Evolutionary conservation across 495 filamentous ascomycete genomes (phyloP), one percentile per base, ranked within the genome.

Genomic region (Recurvomyces mirabilis): DNA sequence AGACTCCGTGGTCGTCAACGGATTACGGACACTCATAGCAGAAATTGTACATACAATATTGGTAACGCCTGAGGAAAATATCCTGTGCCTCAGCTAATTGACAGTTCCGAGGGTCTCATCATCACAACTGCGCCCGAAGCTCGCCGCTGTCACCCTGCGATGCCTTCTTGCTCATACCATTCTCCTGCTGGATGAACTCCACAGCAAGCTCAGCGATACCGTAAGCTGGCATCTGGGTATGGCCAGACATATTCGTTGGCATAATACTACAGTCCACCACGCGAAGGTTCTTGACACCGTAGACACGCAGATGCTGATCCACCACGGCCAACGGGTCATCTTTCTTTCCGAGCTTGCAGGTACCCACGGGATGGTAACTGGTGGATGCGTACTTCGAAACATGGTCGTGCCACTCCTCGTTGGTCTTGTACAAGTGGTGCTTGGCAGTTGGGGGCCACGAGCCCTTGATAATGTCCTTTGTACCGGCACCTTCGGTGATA

Each of bases 171-270:
- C n/a, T 29, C n/a, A n/a, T 7, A n/a, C 26, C 33, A 15, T 32
- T n/a, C 41, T 35, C 28, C 21, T 29, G 20, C 18, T 43, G 31
- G 15, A 78, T 72, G n/a, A 65, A 57, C 46, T 75, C 74, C 0
- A 71, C 72, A 30, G 71, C 76, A 45, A 73, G 70, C 58, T 79
- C 71, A 4, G 70, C 70, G 49, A 81, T 67, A 31, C 72, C 73
- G 47, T 76, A 79, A 0, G 71, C 75, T 17, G 72, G 69, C 61
- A 77, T 70, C 51, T 74, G 70, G 0, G 75, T 73, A 39, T 78
- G 75, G 12, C 73, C 71, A 7, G 70, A 69, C 30, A 70, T 67
- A 12, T 74, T 51, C 5, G 56, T 62, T 12, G 76, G 78, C 59
- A 79, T 74, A 22, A 71, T 65, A 41, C 68, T 73, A 21, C 67